Percentiles rank a stretch among this genome's conserved stretches.
These are phyloP conservation scores for Chimonanthus salicifolius DNA, from an alignment of 164 flowering plant species.

Conservation along the genomic window DNA sequence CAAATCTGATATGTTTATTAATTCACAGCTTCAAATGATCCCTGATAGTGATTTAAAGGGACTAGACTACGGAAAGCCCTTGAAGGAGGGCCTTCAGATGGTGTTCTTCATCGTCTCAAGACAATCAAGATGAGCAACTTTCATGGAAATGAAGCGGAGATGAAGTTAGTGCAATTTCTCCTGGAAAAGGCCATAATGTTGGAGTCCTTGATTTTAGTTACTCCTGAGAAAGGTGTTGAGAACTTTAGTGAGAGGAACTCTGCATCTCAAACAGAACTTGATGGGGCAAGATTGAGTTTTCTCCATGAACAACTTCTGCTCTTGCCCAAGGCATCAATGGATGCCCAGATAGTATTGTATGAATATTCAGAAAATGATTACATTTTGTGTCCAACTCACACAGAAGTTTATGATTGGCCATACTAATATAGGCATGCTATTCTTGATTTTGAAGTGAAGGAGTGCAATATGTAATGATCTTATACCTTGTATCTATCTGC, in stretches of 20 bases:
- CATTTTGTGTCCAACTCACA: neutral
- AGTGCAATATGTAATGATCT: too few relatives aligned
- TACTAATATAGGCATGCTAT: too few relatives aligned
- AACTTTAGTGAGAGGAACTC: neutral
- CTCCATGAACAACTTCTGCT: slow-evolving; percentile 2
- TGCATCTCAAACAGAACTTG: neutral
- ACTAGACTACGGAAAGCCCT: neutral
- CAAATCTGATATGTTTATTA: neutral
- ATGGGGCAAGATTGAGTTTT: neutral
- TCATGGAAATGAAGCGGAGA: neutral
- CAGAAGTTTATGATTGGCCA: too few relatives aligned
- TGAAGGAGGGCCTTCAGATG: neutral
- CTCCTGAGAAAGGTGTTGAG: neutral
- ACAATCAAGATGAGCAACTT: slow-evolving; percentile 10
- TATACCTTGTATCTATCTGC: too few relatives aligned
- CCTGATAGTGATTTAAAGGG: neutral
- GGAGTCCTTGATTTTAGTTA: slow-evolving; percentile 9
- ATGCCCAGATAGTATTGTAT: slow-evolving; percentile 7
- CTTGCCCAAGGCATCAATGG: slow-evolving; percentile 8
- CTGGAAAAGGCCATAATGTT: slow-evolving; percentile 5
- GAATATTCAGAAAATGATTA: slow-evolving; percentile 1
- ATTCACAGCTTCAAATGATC: neutral
- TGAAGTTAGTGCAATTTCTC: slow-evolving; percentile 11
- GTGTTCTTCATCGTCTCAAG: slow-evolving; percentile 1
- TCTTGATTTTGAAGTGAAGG: too few relatives aligned